Percentiles rank a stretch among this genome's conserved stretches.
phyloP scores from a whole-genome alignment of 768 basidiomycete genomes.

The Ramaria rubella region DNA sequence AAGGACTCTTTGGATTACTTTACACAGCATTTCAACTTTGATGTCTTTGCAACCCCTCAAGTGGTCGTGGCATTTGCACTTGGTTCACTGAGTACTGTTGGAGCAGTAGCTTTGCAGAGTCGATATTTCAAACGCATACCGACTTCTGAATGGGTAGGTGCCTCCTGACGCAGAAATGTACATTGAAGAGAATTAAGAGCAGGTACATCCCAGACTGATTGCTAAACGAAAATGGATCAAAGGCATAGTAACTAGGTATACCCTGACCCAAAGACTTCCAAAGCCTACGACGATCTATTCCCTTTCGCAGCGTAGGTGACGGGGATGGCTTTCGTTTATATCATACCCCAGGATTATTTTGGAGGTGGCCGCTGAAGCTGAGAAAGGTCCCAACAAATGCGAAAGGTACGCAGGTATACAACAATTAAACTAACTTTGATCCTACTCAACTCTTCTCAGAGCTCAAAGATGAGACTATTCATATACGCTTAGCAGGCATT shows the following conservation, averaged over 20 bases:
- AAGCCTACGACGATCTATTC: not conserved
- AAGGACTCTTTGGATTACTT: not conserved
- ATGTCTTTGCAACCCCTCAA: not conserved
- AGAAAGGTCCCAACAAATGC: conserved; percentile 50
- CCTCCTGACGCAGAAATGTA: not conserved
- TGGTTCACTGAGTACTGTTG: conserved; percentile 1
- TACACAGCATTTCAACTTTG: not conserved
- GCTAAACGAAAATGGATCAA: conserved; percentile 58
- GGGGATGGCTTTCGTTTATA: conserved; percentile 84
- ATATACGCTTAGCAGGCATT: conserved; percentile 70
- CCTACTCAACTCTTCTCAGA: conserved; percentile 33
- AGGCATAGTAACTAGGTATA: conserved; percentile 74
- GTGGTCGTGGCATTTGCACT: conserved; percentile 1
- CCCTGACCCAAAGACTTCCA: not conserved
- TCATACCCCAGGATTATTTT: conserved; percentile 77
- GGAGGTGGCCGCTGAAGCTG: conserved; percentile 66
- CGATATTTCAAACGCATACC: conserved; percentile 8
- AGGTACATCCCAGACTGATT: conserved; percentile 41
- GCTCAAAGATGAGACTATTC: conserved; percentile 73
- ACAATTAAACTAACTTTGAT: not conserved
- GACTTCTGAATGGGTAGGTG: conserved; percentile 7
- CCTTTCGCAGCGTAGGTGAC: conserved; percentile 61
- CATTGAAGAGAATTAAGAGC: not conserved
- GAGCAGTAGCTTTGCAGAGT: not conserved
- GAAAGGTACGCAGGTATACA: conserved; percentile 41